phyloP scores from a whole-genome alignment of 441 rosid species.

The Populus hybrid region DNA sequence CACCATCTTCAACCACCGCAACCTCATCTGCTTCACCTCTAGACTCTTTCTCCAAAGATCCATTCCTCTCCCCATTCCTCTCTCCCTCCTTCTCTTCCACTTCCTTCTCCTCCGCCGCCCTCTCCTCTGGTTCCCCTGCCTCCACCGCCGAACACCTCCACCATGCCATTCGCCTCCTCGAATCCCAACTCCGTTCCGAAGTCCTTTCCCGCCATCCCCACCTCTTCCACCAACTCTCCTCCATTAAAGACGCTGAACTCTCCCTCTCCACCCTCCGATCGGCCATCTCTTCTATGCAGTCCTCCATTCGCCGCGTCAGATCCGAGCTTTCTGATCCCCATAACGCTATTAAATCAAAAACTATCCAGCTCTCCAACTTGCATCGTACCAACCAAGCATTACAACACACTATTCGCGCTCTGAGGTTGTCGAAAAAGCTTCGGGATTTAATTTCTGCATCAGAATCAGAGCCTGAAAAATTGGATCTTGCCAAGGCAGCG shows the following conservation, averaged over 20 bases:
- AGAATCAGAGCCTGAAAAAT: constrained; percentile 59
- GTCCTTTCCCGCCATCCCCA: constrained; percentile 85
- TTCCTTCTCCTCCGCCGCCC: constrained; percentile 89
- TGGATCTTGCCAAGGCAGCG: constrained; percentile 91
- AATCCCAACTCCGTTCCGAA: constrained; percentile 81
- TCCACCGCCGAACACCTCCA: constrained; percentile 95
- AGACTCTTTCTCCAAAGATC: constrained; percentile 66
- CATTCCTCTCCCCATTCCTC: constrained; percentile 75
- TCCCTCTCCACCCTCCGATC: constrained; percentile 86
- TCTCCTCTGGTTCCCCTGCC: constrained; percentile 96
- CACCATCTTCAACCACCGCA: constrained; percentile 33
- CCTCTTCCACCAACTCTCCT: constrained; percentile 83
- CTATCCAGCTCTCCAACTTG: constrained; percentile 67
- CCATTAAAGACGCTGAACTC: constrained; percentile 80
- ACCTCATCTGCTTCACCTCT: constrained; percentile 46
- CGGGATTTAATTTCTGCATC: constrained; percentile 58
- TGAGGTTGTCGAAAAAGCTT: constrained; percentile 74
- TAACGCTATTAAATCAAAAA: constrained; percentile 55
- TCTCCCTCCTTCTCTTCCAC: constrained; percentile 85
- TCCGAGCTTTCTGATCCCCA: constrained; percentile 87
- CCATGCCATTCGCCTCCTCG: constrained; percentile 89
- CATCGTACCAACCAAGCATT: constrained; percentile 66
- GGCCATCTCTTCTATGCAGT: constrained; percentile 76
- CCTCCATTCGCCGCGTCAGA: constrained; percentile 72
- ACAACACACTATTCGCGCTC: constrained; percentile 72